These are phyloP conservation scores for Teratosphaeria nubilosa DNA, from an alignment of 2,329 filamentous ascomycete genomes.

Conservation along the genomic window DNA sequence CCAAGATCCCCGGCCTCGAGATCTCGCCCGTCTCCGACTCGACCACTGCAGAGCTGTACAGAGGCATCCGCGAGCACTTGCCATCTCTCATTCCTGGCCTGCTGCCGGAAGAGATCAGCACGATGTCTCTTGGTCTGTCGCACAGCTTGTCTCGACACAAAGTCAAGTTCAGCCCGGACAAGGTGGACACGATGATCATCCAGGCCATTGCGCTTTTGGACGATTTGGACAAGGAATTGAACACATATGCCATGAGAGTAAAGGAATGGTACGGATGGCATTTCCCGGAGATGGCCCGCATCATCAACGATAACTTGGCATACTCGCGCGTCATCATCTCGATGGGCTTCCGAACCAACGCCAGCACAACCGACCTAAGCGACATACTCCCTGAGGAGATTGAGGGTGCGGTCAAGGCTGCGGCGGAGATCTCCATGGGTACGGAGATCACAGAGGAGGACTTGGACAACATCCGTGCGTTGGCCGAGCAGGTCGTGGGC, in stretches of 20 bases:
- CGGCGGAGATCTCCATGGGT: slow-evolving; percentile 95
- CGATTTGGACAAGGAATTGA: slow-evolving; percentile 96
- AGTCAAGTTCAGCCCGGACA: slow-evolving; percentile 96
- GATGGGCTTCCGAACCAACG: slow-evolving; percentile 81
- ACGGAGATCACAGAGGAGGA: slow-evolving; percentile 92
- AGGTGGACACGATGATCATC: slow-evolving; percentile 99
- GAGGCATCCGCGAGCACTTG: slow-evolving; percentile 84
- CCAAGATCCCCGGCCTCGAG: slow-evolving; percentile 79
- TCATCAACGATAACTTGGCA: slow-evolving; percentile 92
- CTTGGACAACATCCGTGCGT: slow-evolving; percentile 79
- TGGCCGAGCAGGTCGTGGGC: slow-evolving; percentile 86
- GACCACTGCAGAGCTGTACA: slow-evolving; percentile 77
- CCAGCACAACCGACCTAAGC: slow-evolving; percentile 63
- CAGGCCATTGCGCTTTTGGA: slow-evolving; percentile 91
- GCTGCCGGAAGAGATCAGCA: slow-evolving; percentile 73
- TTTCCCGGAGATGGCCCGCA: slow-evolving; percentile 95
- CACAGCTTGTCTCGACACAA: slow-evolving; percentile 96
- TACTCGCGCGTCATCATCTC: slow-evolving; percentile 81
- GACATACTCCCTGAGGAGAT: slow-evolving; percentile 94
- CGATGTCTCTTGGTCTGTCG: slow-evolving; percentile 91
- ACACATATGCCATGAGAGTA: slow-evolving; percentile 96
- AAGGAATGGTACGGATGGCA: slow-evolving; percentile 99
- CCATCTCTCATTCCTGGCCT: slow-evolving; percentile 85
- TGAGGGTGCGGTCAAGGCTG: slow-evolving; percentile 80
- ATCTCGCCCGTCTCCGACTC: slow-evolving; percentile 77